A percentile compares a stretch with the other conserved stretches of the same genome.
These are phyloP conservation scores for Cladosporium halotolerans DNA, from an alignment of 2,329 filamentous ascomycete genomes.

Conservation along the genomic window DNA sequence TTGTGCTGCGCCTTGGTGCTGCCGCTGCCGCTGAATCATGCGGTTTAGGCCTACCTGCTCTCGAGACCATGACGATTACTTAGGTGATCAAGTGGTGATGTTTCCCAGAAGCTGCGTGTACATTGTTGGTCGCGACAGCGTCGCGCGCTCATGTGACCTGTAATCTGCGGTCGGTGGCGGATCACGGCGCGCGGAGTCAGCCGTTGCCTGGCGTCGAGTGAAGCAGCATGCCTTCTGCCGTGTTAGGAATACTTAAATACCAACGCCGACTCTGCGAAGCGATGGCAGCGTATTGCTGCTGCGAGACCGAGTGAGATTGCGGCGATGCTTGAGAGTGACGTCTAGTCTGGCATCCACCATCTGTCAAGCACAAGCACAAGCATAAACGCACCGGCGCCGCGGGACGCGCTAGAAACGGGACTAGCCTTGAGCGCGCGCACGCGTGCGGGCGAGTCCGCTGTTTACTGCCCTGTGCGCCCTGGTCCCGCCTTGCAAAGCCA, in stretches of 20 bases:
- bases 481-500: not conserved
- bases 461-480: not conserved
- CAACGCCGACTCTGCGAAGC: no score
- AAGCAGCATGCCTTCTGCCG: no score
- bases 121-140: slow-evolving; percentile 12
- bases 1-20: slow-evolving; percentile 12
- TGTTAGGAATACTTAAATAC: no score
- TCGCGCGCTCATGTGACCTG: slow-evolving; percentile 21
- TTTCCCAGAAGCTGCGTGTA: not conserved
- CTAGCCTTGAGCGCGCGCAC: no score
- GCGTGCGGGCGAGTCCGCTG: no score
- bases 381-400: no score
- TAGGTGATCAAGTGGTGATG: not conserved
- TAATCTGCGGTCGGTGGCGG: not conserved
- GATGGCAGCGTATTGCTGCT: no score
- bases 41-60: slow-evolving; percentile 23
- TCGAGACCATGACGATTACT: slow-evolving; percentile 23
- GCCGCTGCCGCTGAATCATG: slow-evolving; percentile 3
- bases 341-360: no score
- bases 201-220: not conserved
- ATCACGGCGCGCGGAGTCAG: not conserved
- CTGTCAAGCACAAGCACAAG: no score
- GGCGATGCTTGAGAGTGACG: no score
- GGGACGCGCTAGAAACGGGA: no score
- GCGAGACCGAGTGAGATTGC: no score